A percentile compares a stretch with the other conserved stretches of the same genome.
These are phyloP conservation scores for Triangularia setosa DNA, from an alignment of 2,329 filamentous ascomycete genomes.

Conservation along the genomic window DNA sequence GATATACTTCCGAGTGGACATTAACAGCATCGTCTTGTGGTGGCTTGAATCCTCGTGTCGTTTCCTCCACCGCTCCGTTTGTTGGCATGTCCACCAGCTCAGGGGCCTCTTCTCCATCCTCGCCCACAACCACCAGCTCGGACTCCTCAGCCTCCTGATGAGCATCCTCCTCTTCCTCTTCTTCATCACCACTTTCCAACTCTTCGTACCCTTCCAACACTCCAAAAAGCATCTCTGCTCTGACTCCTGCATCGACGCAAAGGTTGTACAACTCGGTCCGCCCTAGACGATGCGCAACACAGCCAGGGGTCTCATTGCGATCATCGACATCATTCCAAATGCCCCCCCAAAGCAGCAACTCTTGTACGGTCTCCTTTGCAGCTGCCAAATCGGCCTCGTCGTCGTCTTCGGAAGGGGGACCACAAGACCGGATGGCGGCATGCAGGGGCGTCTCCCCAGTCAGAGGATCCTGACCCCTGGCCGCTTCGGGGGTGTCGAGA, in stretches of 20 bases:
- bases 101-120: conserved; percentile 33
- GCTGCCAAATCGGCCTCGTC: conserved; percentile 48
- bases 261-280: conserved; percentile 70
- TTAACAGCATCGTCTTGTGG: conserved; percentile 36
- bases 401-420: conserved; percentile 33
- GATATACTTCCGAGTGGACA: conserved; percentile 64
- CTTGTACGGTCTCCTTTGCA: conserved; percentile 64
- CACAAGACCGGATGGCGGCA: conserved; percentile 78
- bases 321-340: conserved; percentile 96
- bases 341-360: conserved; percentile 80
- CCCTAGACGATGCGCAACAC: conserved; percentile 69
- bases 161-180: conserved; percentile 44
- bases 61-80: conserved; percentile 11
- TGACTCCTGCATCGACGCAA: conserved; percentile 84
- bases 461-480: conserved; percentile 77
- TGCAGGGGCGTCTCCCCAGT: conserved; percentile 88
- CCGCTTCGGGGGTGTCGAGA: conserved; percentile 57
- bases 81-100: conserved; percentile 27
- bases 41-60: conserved; percentile 30
- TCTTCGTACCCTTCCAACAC: conserved; percentile 77
- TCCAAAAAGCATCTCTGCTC: conserved; percentile 82
- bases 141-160: conserved; percentile 10
- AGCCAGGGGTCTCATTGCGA: conserved; percentile 87
- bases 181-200: conserved; percentile 56
- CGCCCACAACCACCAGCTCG: conserved; percentile 21